phyloP scores from a whole-genome alignment of 768 basidiomycete genomes.

The Trametes cubensis region DNA sequence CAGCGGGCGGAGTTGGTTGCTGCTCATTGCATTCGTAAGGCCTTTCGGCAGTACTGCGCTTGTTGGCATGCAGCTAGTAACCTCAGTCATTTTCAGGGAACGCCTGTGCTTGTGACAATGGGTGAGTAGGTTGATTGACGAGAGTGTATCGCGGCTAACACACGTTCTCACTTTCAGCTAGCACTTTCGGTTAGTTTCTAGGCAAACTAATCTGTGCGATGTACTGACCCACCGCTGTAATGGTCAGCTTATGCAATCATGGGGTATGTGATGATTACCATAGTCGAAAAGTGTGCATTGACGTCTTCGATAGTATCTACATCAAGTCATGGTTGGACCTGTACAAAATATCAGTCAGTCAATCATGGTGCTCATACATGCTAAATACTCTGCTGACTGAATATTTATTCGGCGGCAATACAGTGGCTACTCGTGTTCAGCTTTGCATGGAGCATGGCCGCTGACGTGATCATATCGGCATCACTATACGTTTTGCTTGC shows the following conservation, averaged over 20 bases:
- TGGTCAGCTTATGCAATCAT: neutral
- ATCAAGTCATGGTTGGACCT: neutral
- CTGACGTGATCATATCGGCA: neutral
- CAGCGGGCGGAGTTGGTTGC: neutral
- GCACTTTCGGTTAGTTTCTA: neutral
- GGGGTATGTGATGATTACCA: neutral
- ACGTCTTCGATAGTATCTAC: neutral
- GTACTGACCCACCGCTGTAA: too few species aligned
- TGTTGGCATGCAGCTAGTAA: too few species aligned
- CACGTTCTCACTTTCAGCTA: too few species aligned
- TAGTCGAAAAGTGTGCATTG: neutral
- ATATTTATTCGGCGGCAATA: too few species aligned
- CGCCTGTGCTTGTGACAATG: too few species aligned
- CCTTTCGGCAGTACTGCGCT: too few species aligned
- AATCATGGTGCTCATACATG: neutral
- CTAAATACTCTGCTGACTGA: too few species aligned
- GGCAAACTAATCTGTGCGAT: too few species aligned
- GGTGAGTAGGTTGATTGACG: too few species aligned
- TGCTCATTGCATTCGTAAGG: neutral
- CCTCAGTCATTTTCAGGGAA: too few species aligned
- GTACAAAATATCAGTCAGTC: neutral
- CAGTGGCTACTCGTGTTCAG: neutral
- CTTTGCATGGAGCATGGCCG: neutral
- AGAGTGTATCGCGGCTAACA: too few species aligned
- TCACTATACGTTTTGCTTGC: neutral